Evolutionary conservation across 2,329 filamentous ascomycete species (phyloP), one percentile per base, ranked within the genome.

Genomic region (Ophiostoma tasmaniense): DNA sequence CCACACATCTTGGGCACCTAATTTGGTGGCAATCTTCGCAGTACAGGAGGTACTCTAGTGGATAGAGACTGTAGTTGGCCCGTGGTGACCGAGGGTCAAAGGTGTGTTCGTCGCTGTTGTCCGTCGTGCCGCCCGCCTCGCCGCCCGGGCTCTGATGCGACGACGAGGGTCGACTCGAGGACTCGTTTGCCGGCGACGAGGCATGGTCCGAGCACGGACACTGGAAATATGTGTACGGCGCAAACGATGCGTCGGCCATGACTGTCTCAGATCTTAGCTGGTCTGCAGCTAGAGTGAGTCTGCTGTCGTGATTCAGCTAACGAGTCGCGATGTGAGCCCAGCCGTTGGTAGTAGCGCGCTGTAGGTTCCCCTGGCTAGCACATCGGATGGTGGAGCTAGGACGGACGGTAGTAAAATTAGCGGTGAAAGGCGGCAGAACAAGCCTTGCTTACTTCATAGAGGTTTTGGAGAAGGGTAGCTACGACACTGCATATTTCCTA

Each of bases 21-120:
- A 98, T 96, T 79, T 97, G 90, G 77, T 96, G 92, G 78, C 95
- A 99, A 77, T 98, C 95, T 77, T 97, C 94, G 81, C 95, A 99
- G 81, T 96, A 99, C 55, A 98, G 85, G 33, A 99, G 86, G 76
- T 97, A 89, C 76, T 98, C 94, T 62, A 97, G 88, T 0, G 95
- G 94, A 76, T 94, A 97, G 39, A 99, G 83, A 73, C 92, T 93
- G 82, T 92, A 98, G 78, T 93, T 95, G 70, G 95, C 91, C 50
- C 93, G 89, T 20, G 91, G 87, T 71, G 89, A 89, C 74, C 90
- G 88, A 1, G 95, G 93, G 76, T 99, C 91, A 78, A 99, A 97
- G 3, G 91, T 90, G 71, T 85, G 84, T 11, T 50, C 52, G 11
- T 39, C 37, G 61, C 13, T 55, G 1, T 17, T 11, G 70, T 69